Conservation (phyloP, 2,329 filamentous ascomycete genomes). For the Harringtonia lauricola region DNA sequence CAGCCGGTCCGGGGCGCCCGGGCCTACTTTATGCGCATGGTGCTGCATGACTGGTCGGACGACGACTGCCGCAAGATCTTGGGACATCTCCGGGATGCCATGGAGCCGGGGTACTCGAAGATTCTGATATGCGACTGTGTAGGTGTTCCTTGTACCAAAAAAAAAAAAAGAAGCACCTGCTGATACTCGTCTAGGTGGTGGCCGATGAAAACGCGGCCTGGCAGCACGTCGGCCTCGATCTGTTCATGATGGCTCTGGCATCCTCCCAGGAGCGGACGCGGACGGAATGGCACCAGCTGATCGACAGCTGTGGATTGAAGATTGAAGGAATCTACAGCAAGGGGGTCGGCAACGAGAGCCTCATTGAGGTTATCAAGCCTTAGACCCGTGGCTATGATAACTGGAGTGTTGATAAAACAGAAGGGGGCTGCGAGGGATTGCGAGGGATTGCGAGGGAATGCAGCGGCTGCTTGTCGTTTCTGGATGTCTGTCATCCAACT, state of each 20-base stretch:
- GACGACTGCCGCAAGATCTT: slow-evolving; percentile 10
- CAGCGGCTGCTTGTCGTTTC: too few species aligned
- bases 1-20: slow-evolving; percentile 8
- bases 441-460: too few species aligned
- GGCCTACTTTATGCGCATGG: slow-evolving; percentile 11
- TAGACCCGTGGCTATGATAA: too few species aligned
- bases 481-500: too few species aligned
- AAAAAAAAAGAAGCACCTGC: background rate
- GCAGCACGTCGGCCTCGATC: slow-evolving; percentile 1
- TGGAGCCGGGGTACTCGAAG: slow-evolving; percentile 5
- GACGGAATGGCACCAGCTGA: slow-evolving; percentile 1
- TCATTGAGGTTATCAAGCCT: slow-evolving; percentile 1
- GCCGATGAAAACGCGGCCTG: slow-evolving; percentile 1
- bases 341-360: background rate
- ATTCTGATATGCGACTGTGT: slow-evolving; percentile 1
- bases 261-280: slow-evolving; percentile 1
- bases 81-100: slow-evolving; percentile 7
- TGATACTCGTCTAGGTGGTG: background rate
- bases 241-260: slow-evolving; percentile 2
- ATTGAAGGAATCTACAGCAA: slow-evolving; percentile 2
- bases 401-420: too few species aligned
- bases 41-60: slow-evolving; percentile 15
- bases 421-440: too few species aligned
- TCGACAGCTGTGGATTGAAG: background rate
- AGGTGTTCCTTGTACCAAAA: too few species aligned